phyloP scores from a whole-genome alignment of 768 basidiomycete species.

The Sporobolomyces pararoseus region DNA sequence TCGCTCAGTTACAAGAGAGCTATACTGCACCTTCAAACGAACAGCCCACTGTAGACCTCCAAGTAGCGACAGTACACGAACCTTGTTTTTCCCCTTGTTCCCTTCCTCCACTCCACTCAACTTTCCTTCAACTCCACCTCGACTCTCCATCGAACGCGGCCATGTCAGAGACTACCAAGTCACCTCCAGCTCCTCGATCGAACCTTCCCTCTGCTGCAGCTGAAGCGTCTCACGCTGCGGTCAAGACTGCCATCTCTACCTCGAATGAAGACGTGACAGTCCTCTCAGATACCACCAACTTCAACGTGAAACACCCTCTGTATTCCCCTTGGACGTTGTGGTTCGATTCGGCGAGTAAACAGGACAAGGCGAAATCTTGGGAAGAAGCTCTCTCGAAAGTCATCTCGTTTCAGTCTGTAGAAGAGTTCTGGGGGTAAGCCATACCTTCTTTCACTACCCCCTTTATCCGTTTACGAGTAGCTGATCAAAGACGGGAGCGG shows the following conservation, averaged over 20 bases:
- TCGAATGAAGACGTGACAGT: constrained; percentile 72
- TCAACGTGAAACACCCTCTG: constrained; percentile 82
- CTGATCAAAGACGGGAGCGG: not conserved
- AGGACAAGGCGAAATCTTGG: constrained; percentile 71
- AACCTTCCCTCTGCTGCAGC: constrained; percentile 29
- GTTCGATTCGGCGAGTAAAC: constrained; percentile 83
- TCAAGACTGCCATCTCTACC: constrained; percentile 2
- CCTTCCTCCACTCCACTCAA: not conserved
- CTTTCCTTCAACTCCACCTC: not conserved
- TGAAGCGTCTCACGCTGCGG: constrained; percentile 23
- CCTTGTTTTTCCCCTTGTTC: not conserved
- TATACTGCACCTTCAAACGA: too few relatives aligned
- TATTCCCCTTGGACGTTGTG: constrained; percentile 64
- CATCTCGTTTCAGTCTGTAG: constrained; percentile 90
- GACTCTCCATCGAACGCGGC: too few relatives aligned
- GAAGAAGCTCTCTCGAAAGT: constrained; percentile 99
- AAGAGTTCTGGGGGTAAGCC: constrained; percentile 97
- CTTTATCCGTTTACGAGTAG: not conserved
- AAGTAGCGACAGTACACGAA: too few relatives aligned
- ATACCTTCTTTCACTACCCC: not conserved
- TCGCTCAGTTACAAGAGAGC: too few relatives aligned
- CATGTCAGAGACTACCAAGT: not conserved
- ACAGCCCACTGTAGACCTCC: too few relatives aligned
- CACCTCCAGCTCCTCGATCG: constrained; percentile 1
- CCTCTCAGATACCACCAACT: constrained; percentile 84